These are phyloP conservation scores for Malus hybrid DNA, from an alignment of 331 rosid species.

Conservation along the genomic window DNA sequence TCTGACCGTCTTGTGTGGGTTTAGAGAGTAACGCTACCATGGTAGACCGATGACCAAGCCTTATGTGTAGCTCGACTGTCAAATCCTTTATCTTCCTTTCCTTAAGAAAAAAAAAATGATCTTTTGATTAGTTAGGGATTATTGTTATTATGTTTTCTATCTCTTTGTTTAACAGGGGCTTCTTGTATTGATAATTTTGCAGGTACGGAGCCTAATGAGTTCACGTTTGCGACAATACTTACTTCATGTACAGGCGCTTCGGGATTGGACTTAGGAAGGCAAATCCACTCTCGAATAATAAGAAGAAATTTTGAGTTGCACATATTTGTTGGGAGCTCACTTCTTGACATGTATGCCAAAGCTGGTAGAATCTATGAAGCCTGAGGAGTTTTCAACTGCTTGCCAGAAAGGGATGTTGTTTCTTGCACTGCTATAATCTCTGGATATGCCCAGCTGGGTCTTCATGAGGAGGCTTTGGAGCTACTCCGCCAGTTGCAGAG, in stretches of 20 bases:
- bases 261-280: constrained; percentile 47
- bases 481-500: constrained; percentile 49
- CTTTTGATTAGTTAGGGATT: not conserved
- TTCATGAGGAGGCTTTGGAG: constrained; percentile 57
- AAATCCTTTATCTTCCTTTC: no score
- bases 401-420: constrained; percentile 75
- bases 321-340: constrained; percentile 77
- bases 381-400: constrained; percentile 40
- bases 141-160: not conserved
- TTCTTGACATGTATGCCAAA: constrained; percentile 87
- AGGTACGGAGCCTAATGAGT: constrained; percentile 70
- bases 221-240: constrained; percentile 62
- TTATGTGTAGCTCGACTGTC: no score
- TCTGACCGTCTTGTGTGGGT: no score
- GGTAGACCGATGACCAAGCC: no score
- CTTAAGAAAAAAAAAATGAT: not conserved
- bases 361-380: constrained; percentile 67
- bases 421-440: constrained; percentile 81
- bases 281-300: constrained; percentile 54
- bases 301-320: constrained; percentile 50
- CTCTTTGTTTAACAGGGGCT: not conserved
- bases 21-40: no score
- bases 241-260: constrained; percentile 53
- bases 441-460: constrained; percentile 74
- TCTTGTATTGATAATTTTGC: constrained; percentile 17